These are phyloP conservation scores for Vaccinium myrtillus DNA, from an alignment of 148 eudicot species.

Conservation along the genomic window DNA sequence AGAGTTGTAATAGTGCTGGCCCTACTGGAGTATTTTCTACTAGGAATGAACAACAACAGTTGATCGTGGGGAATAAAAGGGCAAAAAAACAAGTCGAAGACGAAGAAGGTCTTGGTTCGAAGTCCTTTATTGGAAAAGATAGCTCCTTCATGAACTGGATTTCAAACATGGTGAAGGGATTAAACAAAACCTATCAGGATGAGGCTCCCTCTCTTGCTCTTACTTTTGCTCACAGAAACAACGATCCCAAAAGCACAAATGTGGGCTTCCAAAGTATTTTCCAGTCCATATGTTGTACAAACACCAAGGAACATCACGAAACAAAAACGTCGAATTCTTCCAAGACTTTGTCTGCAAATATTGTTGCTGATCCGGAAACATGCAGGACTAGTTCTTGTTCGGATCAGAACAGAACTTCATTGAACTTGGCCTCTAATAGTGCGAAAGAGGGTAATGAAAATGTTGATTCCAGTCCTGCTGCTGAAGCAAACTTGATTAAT, in stretches of 20 bases:
- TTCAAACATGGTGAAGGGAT: slow-evolving; percentile 64
- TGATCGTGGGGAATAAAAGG: slow-evolving; percentile 38
- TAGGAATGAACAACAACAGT: slow-evolving; percentile 32
- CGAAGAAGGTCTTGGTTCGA: slow-evolving; percentile 23
- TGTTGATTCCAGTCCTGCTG: slow-evolving; percentile 3
- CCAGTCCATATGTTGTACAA: slow-evolving; percentile 39
- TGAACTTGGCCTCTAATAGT: neutral
- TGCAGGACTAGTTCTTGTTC: neutral
- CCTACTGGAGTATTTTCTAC: slow-evolving; percentile 17
- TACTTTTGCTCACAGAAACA: slow-evolving; percentile 17
- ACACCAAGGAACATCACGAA: slow-evolving; percentile 13
- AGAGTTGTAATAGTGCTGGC: slow-evolving; percentile 53
- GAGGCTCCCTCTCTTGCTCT: slow-evolving; percentile 33
- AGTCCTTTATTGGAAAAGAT: slow-evolving; percentile 23
- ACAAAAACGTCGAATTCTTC: slow-evolving; percentile 3
- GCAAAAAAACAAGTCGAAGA: slow-evolving; percentile 30
- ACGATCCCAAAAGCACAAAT: slow-evolving; percentile 15
- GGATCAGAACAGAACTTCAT: neutral
- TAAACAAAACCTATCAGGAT: slow-evolving; percentile 26
- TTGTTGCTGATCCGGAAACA: slow-evolving; percentile 1
- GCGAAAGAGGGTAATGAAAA: slow-evolving; percentile 13
- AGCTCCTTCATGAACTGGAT: slow-evolving; percentile 78
- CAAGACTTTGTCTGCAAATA: neutral
- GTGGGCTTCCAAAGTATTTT: slow-evolving; percentile 54
- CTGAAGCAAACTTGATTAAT: slow-evolving; percentile 16